Base-by-base conservation (phyloP, 345 rosid genomes). In the Camelina neglecta region DNA sequence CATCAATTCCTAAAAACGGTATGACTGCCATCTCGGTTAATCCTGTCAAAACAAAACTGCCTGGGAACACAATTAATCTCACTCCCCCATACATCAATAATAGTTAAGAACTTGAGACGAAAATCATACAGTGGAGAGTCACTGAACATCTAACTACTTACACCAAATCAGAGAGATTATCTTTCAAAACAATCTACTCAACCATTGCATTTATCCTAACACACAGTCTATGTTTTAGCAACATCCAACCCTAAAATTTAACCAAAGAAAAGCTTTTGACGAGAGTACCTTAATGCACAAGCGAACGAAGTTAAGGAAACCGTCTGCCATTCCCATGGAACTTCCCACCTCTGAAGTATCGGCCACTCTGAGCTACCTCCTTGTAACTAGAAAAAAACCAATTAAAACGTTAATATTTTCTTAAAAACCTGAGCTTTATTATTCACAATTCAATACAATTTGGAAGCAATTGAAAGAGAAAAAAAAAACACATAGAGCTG, bases 11-110 rank as follows among this genome's bases (percentile, higher is more conserved):
- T 23, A 95, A 67, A 60, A 83, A 79, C 0, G 93, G 91, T 71
- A 90, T 54, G 26, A 82, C 88, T 0, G 87, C 88, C 16, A 86
- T 61, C 86, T 88, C 95, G 9, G 81, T 83, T 72, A 93, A 76
- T 36, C 97, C 95, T 89, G 98, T 89, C 92, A 93, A 88, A 82
- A 86, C 85, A 86, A 93, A 93, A 89, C 98, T 93, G 98, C 85
- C 93, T 86, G 96, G 86, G 74, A 85, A 77, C 73, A 84, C 69
- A 74, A 60, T 85, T 60, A 88, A 81, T 65, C 76, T 68, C 79
- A 54, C 36, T 56, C 45, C 38, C 72, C 38, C 72, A 20, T 51
- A 58, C 44, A 3, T 24, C 20, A n/a, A 29, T 18, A 18, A 18
- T 5, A 38, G 6, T 31, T 9, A 9, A n/a, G 44, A 33, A 9